A percentile compares a stretch with the other conserved stretches of the same genome.
phyloP scores from a whole-genome alignment of 805 yeast genomes.

The Scheffersomyces spartinae region DNA sequence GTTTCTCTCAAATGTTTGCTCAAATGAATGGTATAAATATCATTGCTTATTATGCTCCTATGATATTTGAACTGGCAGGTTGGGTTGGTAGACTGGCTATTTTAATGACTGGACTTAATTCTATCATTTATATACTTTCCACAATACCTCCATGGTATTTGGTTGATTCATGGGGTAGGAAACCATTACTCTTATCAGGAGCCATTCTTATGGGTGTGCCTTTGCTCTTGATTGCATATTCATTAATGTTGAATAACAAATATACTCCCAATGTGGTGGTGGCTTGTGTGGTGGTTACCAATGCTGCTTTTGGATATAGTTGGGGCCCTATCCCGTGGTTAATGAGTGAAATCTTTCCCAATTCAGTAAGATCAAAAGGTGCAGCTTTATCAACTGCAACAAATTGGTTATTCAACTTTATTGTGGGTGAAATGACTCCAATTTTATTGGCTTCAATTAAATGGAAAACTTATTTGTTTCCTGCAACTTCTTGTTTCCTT shows the following conservation, averaged over 20 bases:
- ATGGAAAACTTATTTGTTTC: constrained; percentile 77
- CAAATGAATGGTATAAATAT: constrained; percentile 91
- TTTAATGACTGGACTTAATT: constrained; percentile 74
- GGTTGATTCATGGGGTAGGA: constrained; percentile 86
- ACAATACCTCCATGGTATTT: constrained; percentile 88
- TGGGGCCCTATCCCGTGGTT: constrained; percentile 97
- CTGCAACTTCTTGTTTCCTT: constrained; percentile 63
- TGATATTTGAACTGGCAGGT: constrained; percentile 91
- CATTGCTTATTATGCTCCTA: constrained; percentile 84
- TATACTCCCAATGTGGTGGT: constrained; percentile 66
- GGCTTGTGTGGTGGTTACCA: constrained; percentile 62
- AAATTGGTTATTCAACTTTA: constrained; percentile 86
- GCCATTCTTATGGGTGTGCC: constrained; percentile 72
- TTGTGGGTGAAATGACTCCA: constrained; percentile 90
- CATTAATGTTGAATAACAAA: constrained; percentile 19
- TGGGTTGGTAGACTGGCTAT: constrained; percentile 85
- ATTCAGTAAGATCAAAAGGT: constrained; percentile 77
- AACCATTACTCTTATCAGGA: constrained; percentile 73
- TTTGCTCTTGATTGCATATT: constrained; percentile 51
- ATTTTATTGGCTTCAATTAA: constrained; percentile 62
- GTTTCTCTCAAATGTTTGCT: constrained; percentile 86
- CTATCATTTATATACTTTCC: constrained; percentile 25
- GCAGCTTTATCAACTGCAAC: constrained; percentile 86
- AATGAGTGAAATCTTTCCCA: constrained; percentile 78
- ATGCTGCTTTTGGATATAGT: constrained; percentile 76